These are phyloP conservation scores for Carex sylvatica DNA, from an alignment of 202 grass and related monocot genomes.

Conservation along the genomic window DNA sequence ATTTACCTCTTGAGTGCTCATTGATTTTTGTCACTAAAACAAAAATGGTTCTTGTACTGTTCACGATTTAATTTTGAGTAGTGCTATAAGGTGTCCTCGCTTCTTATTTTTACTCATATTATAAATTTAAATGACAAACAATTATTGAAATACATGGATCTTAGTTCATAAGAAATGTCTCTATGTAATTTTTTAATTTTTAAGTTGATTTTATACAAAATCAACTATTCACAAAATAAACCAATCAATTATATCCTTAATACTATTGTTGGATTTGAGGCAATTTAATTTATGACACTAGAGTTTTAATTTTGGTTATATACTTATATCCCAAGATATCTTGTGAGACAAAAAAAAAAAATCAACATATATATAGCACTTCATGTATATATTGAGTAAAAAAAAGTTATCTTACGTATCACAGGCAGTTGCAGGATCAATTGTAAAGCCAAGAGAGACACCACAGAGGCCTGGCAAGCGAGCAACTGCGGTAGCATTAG, in stretches of 20 bases:
- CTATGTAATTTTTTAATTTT: neutral
- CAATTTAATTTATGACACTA: neutral
- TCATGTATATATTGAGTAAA: too few relatives aligned
- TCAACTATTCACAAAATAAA: neutral
- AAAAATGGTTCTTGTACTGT: too few relatives aligned
- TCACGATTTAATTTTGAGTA: neutral
- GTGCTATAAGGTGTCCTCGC: neutral
- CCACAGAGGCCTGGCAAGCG: conserved; percentile 56
- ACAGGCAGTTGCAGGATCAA: conserved; percentile 33
- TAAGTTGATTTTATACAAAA: neutral
- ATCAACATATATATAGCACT: too few relatives aligned
- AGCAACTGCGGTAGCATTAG: conserved; percentile 57
- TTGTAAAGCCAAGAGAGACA: conserved; percentile 27
- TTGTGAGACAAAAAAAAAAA: too few relatives aligned
- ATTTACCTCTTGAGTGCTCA: too few relatives aligned
- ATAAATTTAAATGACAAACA: too few relatives aligned
- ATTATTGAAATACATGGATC: neutral
- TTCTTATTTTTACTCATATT: neutral
- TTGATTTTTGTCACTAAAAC: too few relatives aligned
- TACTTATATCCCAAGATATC: too few relatives aligned
- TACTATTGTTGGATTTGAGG: neutral
- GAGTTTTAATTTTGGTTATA: neutral
- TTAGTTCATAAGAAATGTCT: neutral
- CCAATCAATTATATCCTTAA: neutral
- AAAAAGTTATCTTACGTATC: conserved; percentile 23